Evolutionary conservation across 2,329 filamentous ascomycete species (phyloP), one percentile per base, ranked within the genome.

Genomic region (Monilinia fructicola): DNA sequence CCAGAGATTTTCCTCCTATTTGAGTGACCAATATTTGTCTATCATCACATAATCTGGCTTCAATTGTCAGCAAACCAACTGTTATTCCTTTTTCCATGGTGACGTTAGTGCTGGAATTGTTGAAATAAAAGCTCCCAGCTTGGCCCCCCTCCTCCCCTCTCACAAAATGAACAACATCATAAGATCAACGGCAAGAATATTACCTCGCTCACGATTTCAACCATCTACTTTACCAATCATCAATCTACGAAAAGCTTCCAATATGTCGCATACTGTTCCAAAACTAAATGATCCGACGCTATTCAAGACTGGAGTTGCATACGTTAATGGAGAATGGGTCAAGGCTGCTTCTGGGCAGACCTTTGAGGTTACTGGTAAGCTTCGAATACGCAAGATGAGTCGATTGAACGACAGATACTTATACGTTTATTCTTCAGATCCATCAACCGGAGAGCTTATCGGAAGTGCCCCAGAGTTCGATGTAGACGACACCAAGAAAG

Each of bases 251-350:
- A 61, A 68, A 63, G 72, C 72, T 67, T 73, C 72, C 56, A 71
- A 67, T 2, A 72, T 74, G 71, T 70, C 72, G 23, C 74, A 75
- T 61, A 71, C 38, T 48, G 72, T 74, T 11, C 74, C 74, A 54
- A 75, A 93, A 89, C 86, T 94, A 74, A 91, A 88, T 75, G 91
- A 94, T 73, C 85, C 86, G 46, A 91, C 90, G 31, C 85, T 99
- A 68, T 86, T 98, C 74, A 97, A 96, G 81, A 87, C 89, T 73
- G 86, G 93, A 76, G 85, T 86, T 80, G 72, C 87, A 74, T 97
- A 94, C 76, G 88, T 98, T 75, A 94, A 99, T 77, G 95, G 95
- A 75, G 85, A 96, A 84, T 99, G 93, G 91, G 86, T 96, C 69
- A 84, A 85, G 73, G 91, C 94, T 73, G 86, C 87, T 75, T 96